Conservation (phyloP, 2,329 filamentous ascomycete species). For the Rhinocladiella similis region DNA sequence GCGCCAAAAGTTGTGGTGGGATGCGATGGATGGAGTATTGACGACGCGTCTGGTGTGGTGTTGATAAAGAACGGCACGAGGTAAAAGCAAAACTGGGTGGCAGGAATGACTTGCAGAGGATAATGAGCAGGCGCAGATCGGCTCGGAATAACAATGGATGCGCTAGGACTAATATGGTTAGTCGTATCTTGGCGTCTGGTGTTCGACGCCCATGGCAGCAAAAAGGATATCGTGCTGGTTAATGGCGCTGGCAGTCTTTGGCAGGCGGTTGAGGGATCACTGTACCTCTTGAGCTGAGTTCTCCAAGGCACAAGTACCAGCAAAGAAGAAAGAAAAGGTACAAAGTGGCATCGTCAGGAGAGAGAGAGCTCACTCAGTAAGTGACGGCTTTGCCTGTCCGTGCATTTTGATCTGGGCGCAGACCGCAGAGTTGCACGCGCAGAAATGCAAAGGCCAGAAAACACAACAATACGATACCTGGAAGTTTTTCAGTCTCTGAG, state of each 20-base stretch:
- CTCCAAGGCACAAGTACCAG: no score
- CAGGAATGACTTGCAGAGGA: conserved; percentile 60
- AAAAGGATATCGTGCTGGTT: no score
- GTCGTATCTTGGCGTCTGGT: not conserved
- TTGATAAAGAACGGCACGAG: conserved; percentile 16
- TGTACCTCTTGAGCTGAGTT: no score
- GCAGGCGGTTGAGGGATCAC: no score
- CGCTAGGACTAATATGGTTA: not conserved
- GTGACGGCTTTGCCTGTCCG: conserved; percentile 10
- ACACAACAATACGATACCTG: no score
- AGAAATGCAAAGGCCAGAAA: no score
- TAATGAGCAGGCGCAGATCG: conserved; percentile 51
- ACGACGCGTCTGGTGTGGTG: conserved; percentile 18
- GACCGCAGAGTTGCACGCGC: no score
- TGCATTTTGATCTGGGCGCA: not conserved
- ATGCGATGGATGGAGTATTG: conserved; percentile 11
- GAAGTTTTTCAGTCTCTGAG: not conserved
- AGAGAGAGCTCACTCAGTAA: conserved; percentile 4
- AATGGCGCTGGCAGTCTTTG: no score
- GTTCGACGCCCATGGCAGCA: no score
- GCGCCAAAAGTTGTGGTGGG: conserved; percentile 12
- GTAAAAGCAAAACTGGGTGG: conserved; percentile 35
- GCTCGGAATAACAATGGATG: not conserved
- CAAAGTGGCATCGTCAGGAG: no score
- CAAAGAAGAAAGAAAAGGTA: no score